Conservation (phyloP, 768 basidiomycete genomes). For the Amanita molliuscula region DNA sequence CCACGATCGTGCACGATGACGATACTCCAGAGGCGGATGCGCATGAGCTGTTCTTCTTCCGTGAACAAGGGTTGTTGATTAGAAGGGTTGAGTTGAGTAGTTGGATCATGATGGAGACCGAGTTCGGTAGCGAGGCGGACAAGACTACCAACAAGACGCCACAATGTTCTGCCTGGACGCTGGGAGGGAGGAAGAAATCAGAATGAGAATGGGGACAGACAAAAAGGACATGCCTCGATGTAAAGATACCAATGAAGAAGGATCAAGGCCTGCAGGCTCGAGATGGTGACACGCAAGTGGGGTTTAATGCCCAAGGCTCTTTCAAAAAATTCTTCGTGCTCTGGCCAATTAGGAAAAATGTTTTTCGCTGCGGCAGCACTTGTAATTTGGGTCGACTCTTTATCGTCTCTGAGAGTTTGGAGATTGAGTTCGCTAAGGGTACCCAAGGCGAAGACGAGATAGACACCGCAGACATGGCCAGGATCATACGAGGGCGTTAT, state of each 20-base stretch:
- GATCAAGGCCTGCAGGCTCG: conserved; percentile 76
- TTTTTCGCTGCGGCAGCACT: conserved; percentile 39
- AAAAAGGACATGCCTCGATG: conserved; percentile 50
- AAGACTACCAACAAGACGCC: conserved; percentile 81
- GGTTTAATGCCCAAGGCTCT: conserved; percentile 70
- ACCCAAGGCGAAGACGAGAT: conserved; percentile 70
- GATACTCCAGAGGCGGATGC: conserved; percentile 78
- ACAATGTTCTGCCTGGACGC: conserved; percentile 84
- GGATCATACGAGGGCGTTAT: conserved; percentile 47
- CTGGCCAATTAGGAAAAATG: conserved; percentile 64
- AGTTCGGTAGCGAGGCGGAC: conserved; percentile 77
- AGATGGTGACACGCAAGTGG: conserved; percentile 72
- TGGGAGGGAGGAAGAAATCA: conserved; percentile 21
- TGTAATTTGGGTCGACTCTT: conserved; percentile 22
- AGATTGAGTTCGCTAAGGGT: conserved; percentile 78
- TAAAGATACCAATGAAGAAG: conserved; percentile 86
- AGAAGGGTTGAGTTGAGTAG: conserved; percentile 37
- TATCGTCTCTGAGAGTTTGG: conserved; percentile 37
- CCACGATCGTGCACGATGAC: conserved; percentile 83
- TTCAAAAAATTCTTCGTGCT: conserved; percentile 79
- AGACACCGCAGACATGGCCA: conserved; percentile 69
- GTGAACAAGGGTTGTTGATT: conserved; percentile 43
- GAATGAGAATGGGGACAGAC: neutral
- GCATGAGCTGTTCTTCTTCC: conserved; percentile 66
- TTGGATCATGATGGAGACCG: conserved; percentile 81